These are phyloP conservation scores for Fusarium beomiforme DNA, from an alignment of 2,329 filamentous ascomycete species.

Conservation along the genomic window DNA sequence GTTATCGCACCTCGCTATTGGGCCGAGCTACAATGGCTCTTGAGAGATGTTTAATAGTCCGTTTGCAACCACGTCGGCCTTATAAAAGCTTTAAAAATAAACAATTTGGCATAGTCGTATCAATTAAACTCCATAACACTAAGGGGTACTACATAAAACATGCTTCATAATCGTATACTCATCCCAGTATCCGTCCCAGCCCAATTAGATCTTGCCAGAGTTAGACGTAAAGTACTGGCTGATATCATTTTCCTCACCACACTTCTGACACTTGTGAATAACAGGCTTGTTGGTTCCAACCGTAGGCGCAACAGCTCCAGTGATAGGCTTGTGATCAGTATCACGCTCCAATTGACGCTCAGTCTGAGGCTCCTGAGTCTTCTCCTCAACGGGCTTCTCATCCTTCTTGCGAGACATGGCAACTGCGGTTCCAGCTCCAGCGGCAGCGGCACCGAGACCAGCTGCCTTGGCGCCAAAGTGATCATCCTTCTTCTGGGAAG, in stretches of 20 bases:
- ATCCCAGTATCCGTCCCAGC: not conserved
- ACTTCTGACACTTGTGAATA: conserved; percentile 23
- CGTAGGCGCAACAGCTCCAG: not conserved
- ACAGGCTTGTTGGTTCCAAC: conserved; percentile 1
- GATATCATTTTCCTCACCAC: conserved; percentile 20
- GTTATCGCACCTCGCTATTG: too few relatives aligned
- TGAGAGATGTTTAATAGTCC: too few relatives aligned
- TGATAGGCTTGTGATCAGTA: not conserved
- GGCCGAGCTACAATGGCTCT: too few relatives aligned
- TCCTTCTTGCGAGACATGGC: conserved; percentile 1
- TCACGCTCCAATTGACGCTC: not conserved
- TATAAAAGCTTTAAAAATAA: too few relatives aligned
- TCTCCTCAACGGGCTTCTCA: not conserved
- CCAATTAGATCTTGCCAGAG: not conserved
- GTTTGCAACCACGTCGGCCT: too few relatives aligned
- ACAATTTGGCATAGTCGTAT: not conserved
- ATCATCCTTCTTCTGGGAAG: not conserved
- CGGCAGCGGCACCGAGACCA: not conserved
- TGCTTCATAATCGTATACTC: not conserved
- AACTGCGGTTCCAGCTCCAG: not conserved
- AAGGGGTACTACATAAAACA: not conserved
- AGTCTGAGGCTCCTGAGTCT: not conserved
- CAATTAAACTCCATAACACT: not conserved
- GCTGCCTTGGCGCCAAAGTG: not conserved
- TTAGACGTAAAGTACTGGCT: conserved; percentile 8